Evolutionary conservation across 2,329 filamentous ascomycete genomes (phyloP), one percentile per base, ranked within the genome.

Genomic region (Penicillium decumbens): DNA sequence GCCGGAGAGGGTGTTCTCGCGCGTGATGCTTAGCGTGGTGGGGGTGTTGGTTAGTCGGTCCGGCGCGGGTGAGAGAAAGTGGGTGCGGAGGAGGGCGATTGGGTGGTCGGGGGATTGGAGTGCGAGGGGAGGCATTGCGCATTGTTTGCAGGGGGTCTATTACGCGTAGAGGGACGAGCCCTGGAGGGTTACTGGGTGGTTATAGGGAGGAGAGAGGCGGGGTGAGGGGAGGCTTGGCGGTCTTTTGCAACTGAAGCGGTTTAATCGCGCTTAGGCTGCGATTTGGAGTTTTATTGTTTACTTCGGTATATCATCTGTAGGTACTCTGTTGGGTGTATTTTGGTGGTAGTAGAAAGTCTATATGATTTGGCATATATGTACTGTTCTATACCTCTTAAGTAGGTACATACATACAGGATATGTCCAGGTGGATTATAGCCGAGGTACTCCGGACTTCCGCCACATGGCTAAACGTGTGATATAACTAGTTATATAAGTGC

Each of bases 41-140:
- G 59, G 51, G 23, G 57, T 57, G 46, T 60, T 54, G 33, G 57
- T 60, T 25, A 60, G 43, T 32, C 54, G 49, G 47, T 61, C 59
- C 47, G 59, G 49, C 10, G 54, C 52, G 13, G 59, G 56, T 33
- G 57, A 51, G 42, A 61, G 53, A 37, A 61, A 57, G 47, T 61
- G 57, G 25, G 53, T 50, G 48, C 47, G 53, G 1, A 51, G 54
- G 6, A 61, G 56, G 23, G 59, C 59, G 53, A 61, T 49, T 15
- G 59, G 59, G 30, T 55, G 52, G 46, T 53, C 43, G 4, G 59
- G 58, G 41, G 59, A 28, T 50, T 55, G 55, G 49, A 61, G 53
- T 38, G 41, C 41, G 43, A 39, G 20, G 25, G 35, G 32, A 12
- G 52, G 43, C 55, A 57, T 57, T 27, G 20, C 8, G 43, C 42